Evolutionary conservation across 177 flowering plant genomes (phyloP).

Genomic region (Vitis hybrid): DNA sequence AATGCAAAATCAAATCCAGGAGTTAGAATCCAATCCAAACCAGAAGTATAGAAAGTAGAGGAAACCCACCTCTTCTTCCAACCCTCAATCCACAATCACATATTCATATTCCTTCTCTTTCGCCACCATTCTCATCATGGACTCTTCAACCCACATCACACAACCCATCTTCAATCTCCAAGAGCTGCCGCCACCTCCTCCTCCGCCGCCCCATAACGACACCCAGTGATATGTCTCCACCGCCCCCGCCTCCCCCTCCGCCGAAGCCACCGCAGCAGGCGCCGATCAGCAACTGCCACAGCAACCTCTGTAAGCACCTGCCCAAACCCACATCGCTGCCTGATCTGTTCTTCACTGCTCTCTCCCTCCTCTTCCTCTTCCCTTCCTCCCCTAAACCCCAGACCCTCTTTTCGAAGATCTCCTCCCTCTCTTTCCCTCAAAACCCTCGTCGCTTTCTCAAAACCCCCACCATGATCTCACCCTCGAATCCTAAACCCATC

Average conservation of each 20-base stretch:
- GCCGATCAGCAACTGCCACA: slow-evolving; percentile 3
- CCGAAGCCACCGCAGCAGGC: slow-evolving; percentile 10
- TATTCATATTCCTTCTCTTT: too few species aligned
- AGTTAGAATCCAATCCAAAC: too few species aligned
- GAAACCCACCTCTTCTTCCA: too few species aligned
- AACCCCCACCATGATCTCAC: slow-evolving; percentile 34
- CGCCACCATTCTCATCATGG: too few species aligned
- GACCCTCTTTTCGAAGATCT: slow-evolving; percentile 18
- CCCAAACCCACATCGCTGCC: slow-evolving; percentile 39
- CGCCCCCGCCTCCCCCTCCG: slow-evolving; percentile 13
- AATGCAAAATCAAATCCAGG: too few species aligned
- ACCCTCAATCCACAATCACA: too few species aligned
- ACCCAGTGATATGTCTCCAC: slow-evolving; percentile 21
- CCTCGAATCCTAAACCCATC: slow-evolving; percentile 20
- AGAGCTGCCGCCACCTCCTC: neutral
- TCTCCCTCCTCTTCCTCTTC: slow-evolving; percentile 51
- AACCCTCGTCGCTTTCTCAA: slow-evolving; percentile 39
- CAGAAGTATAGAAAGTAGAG: too few species aligned
- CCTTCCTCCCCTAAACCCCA: slow-evolving; percentile 32
- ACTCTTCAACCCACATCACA: too few species aligned
- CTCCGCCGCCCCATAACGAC: neutral
- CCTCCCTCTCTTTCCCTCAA: slow-evolving; percentile 28
- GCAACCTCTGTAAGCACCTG: slow-evolving; percentile 16
- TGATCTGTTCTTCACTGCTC: slow-evolving; percentile 58
- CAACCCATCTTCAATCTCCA: neutral